Base-by-base conservation (phyloP, 1,139 yeast genomes). In the Blastobotrys niveus region DNA sequence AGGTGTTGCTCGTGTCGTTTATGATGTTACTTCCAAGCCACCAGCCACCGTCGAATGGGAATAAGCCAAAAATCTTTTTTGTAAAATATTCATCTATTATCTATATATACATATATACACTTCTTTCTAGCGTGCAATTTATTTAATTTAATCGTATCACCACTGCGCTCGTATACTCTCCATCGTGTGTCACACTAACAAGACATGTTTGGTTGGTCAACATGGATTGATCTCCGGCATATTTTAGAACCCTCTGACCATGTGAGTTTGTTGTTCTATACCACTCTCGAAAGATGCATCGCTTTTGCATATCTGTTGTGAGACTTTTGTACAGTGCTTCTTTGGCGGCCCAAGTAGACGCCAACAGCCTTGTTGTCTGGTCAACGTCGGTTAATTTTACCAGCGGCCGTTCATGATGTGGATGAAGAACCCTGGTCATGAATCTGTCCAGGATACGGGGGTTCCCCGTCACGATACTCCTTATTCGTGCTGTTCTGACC, bases 21-120 rank as follows among this genome's bases (percentile, higher is more conserved):
- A 91, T 68, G 99, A 91, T 68, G 89, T 93, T 66, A 91, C 98
- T 52, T 88, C 96, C 52, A 91, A 91, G 73, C 98, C 98, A 50
- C 98, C 98, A 53, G 98, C 98, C 51, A 93, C 98, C 51, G 98
- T 91, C 58, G 98, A 91, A 70, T 91, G 97, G 97, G 98, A 91
- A 74, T 91, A 82, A 62, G 52, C 31, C 5, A n/a, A 47, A n/a
- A 32, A 35, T 18, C 9, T 12, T 20, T 19, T 27, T 36, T 27
- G 21, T 31, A 24, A 10, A 7, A 21, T 26, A 18, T 5, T 39
- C 9, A 17, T 15, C 31, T 24, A 20, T 18, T 24, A 20, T 24
- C 22, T 27, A 9, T 18, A 34, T 29, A 14, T 24, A 24, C 27
- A 24, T 24, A 24, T 24, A 29, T 7, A 24, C 26, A 24, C 26